Base-by-base conservation (phyloP, 345 rosid genomes). In the Linum lewisii region DNA sequence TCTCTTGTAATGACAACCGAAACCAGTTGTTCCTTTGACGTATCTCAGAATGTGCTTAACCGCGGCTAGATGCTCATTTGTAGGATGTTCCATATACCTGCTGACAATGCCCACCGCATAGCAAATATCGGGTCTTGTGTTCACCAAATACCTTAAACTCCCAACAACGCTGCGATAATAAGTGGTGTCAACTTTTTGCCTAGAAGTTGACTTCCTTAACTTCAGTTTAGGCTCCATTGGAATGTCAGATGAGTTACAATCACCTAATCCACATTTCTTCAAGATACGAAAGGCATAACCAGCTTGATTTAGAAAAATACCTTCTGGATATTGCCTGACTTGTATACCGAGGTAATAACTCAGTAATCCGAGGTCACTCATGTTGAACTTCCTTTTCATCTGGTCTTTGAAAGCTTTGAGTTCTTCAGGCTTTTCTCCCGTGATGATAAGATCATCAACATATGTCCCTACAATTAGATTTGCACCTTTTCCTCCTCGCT, bases 401-500 rank as follows among this genome's bases (percentile, higher is more conserved):
- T 58, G 22, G 23, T 32, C 10, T 7, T 58, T 58, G 22, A 58
- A 58, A 25, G 11, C 7, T 2, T 5, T 23, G 6, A 58, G n/a
- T n/a, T 24, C 21, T 29, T 58, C 18, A 9, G 13, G 19, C 3
- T 58, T 58, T 10, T 37, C 19, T 6, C 61, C 32, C 6, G 62
- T 59, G 62, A 59, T 37, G 22, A 59, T 38, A 20, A 59, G 21
- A 21, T 59, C 62, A 38, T 59, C 62, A 3, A 59, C 62, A 20
- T 59, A 59, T 20, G 37, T 15, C 22, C 62, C 51, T 24, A 59
- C 62, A 9, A 59, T 23, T 7, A 38, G 21, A 9, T 10, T 20
- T 11, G 36, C 49, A 7, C 34, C 5, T 5, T 15, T 42, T 15
- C 21, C 45, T 0, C 21, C n/a, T 32, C 29, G 23, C 34, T 13